Evolutionary conservation across 192 early-diverging fungal species (phyloP).

Genomic region (Gryganskiella cystojenkinii): DNA sequence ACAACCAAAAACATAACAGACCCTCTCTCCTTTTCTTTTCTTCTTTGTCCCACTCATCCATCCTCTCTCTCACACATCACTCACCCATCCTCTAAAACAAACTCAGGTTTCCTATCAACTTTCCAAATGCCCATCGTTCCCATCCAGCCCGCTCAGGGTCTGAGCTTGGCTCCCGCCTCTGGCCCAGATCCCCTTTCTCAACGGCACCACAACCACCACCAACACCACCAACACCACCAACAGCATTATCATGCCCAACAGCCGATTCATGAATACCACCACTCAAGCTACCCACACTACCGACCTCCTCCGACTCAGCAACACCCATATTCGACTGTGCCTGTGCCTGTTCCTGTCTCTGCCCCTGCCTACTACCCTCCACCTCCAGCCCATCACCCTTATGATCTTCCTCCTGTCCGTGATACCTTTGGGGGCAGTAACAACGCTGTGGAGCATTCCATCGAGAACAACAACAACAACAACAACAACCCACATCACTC

Average conservation of each 20-base stretch:
- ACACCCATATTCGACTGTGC: not conserved
- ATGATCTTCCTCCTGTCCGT: not conserved
- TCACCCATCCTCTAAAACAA: not conserved
- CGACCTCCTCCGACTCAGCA: not conserved
- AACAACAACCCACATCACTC: conserved; percentile 7
- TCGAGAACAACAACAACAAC: conserved; percentile 14
- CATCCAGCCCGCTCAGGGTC: not conserved
- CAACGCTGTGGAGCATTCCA: not conserved
- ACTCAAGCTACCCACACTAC: not conserved
- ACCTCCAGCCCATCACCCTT: not conserved
- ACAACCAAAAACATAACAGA: not conserved
- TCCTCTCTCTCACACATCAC: not conserved
- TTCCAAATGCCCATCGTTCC: not conserved
- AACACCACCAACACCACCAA: not conserved
- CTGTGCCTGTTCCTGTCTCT: not conserved
- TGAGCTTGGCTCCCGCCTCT: not conserved
- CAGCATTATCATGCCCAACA: not conserved
- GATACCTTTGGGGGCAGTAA: conserved; percentile 9
- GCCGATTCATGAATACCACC: no score
- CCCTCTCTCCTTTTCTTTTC: not conserved
- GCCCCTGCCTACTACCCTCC: no score
- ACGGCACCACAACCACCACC: not conserved
- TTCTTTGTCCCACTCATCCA: not conserved
- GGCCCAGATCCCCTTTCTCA: not conserved
- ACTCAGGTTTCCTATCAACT: not conserved